Evolutionary conservation across 2,329 filamentous ascomycete species (phyloP).

Genomic region (Capronia americana): DNA sequence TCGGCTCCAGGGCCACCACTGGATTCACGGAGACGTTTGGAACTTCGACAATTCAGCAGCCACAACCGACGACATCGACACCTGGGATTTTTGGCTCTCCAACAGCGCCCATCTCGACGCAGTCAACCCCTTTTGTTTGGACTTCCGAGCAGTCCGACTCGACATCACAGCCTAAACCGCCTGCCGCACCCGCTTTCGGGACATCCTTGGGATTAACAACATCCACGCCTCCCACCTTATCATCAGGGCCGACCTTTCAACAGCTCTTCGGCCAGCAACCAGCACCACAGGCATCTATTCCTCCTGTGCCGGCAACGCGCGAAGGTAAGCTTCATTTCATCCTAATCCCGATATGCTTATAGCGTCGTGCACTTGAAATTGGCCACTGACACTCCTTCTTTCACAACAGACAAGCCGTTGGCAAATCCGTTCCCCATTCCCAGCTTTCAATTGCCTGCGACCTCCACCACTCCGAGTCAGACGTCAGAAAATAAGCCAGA

Average conservation of each 20-base stretch:
- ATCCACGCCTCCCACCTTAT: neutral
- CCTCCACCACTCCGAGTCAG: neutral
- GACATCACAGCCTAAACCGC: neutral
- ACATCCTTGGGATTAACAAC: neutral
- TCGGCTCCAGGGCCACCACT: neutral
- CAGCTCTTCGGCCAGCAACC: slow-evolving; percentile 2
- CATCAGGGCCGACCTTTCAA: neutral
- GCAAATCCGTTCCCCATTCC: neutral
- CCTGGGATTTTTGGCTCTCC: slow-evolving; percentile 1
- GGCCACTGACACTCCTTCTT: neutral
- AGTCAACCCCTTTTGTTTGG: neutral
- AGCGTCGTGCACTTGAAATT: neutral
- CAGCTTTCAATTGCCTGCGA: slow-evolving; percentile 9
- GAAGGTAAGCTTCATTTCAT: slow-evolving; percentile 17
- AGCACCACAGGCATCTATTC: slow-evolving; percentile 2
- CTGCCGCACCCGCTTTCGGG: neutral
- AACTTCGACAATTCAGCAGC: neutral
- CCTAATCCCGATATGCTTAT: neutral
- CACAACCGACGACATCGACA: slow-evolving; percentile 1
- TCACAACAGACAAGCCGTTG: slow-evolving; percentile 10
- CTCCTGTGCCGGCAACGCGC: neutral
- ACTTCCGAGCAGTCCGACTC: slow-evolving; percentile 1
- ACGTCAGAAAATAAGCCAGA: neutral
- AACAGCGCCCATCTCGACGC: neutral
- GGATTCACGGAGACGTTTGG: neutral